phyloP scores from a whole-genome alignment of 2,329 filamentous ascomycete species.

The Fusarium anguioides region DNA sequence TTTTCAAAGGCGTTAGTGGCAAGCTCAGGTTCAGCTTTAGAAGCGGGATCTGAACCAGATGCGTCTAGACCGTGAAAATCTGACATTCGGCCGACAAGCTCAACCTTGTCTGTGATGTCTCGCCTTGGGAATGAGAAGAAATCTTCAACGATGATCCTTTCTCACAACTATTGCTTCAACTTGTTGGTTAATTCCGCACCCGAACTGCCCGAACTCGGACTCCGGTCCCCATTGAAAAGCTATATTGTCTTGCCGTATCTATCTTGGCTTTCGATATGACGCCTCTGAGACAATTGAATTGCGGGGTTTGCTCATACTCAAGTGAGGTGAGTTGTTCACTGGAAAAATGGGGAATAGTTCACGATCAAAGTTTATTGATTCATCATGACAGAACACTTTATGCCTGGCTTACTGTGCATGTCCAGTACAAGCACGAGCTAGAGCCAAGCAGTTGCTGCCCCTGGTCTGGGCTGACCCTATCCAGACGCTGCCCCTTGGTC shows the following conservation, averaged over 20 bases:
- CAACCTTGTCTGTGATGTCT: constrained; percentile 9
- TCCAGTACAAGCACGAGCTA: constrained; percentile 7
- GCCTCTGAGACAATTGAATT: constrained; percentile 28
- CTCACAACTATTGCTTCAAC: neutral
- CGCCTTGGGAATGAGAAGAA: neutral
- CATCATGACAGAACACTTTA: constrained; percentile 33
- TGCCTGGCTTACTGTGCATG: constrained; percentile 19
- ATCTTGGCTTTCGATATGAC: constrained; percentile 4
- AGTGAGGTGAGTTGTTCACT: neutral
- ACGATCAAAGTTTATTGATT: constrained; percentile 10
- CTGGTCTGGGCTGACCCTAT: constrained; percentile 7
- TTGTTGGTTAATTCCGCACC: neutral
- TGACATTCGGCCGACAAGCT: constrained; percentile 8
- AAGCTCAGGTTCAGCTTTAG: constrained; percentile 17
- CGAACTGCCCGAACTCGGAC: constrained; percentile 11
- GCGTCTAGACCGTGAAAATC: constrained; percentile 18
- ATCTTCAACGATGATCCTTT: constrained; percentile 17
- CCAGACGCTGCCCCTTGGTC: constrained; percentile 36
- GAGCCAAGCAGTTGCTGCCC: constrained; percentile 7
- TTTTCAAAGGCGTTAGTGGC: constrained; percentile 4
- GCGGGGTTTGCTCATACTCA: constrained; percentile 22
- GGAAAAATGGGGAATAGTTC: neutral
- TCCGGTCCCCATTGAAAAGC: constrained; percentile 16
- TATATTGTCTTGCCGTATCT: neutral
- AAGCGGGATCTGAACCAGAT: constrained; percentile 12